These are phyloP conservation scores for Hanseniaspora occidentalis DNA, from an alignment of 805 yeast genomes.

Conservation along the genomic window DNA sequence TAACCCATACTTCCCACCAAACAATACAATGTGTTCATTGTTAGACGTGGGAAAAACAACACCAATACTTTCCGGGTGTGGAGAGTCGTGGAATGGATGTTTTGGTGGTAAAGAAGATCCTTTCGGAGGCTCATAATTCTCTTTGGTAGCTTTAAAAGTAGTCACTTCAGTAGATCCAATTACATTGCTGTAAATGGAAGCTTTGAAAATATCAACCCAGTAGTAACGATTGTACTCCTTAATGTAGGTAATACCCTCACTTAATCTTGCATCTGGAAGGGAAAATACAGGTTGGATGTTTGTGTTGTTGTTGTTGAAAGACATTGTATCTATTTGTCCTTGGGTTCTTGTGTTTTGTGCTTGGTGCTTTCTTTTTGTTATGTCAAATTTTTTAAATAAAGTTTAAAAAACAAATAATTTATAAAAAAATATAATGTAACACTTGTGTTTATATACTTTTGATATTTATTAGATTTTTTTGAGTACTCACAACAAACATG, in stretches of 20 bases:
- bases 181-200: constrained; percentile 22
- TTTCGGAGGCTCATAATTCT: constrained; percentile 22
- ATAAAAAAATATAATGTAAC: no score
- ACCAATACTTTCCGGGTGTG: constrained; percentile 39
- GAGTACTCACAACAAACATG: no score
- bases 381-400: no score
- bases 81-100: constrained; percentile 8
- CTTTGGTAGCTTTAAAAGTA: constrained; percentile 22
- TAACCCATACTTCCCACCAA: constrained; percentile 57
- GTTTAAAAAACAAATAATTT: no score
- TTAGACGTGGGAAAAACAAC: constrained; percentile 53
- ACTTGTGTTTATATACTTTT: no score
- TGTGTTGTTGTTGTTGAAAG: no score
- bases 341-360: no score
- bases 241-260: constrained; percentile 60
- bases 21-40: constrained; percentile 39
- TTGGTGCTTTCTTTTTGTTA: no score
- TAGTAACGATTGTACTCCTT: constrained; percentile 36
- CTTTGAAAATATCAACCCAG: constrained; percentile 31
- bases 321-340: no score
- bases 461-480: no score
- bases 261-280: constrained; percentile 25
- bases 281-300: background rate
- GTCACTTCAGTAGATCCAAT: constrained; percentile 11
- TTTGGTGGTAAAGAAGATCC: constrained; percentile 2